Evolutionary conservation across 2,329 filamentous ascomycete species (phyloP).

Genomic region (Colletotrichum somersetense): DNA sequence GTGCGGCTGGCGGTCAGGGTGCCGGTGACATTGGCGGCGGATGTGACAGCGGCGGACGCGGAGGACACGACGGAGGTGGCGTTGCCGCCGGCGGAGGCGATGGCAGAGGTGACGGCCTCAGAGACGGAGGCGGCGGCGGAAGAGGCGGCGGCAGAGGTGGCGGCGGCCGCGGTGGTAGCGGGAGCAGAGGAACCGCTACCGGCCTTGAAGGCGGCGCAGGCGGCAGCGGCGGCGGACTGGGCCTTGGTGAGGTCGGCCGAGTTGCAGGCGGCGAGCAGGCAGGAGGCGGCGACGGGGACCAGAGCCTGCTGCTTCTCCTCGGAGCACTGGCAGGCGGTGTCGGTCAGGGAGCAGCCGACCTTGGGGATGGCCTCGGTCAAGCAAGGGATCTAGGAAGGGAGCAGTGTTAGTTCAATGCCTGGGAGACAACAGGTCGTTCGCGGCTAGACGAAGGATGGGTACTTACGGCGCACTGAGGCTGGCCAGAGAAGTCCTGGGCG

Average conservation of each 20-base stretch:
- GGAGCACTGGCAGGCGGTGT: conserved; percentile 56
- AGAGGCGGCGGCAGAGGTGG: conserved; percentile 1
- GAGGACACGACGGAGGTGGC: conserved; percentile 48
- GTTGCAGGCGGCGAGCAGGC: conserved; percentile 53
- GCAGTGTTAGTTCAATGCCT: neutral
- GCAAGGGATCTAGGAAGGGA: conserved; percentile 48
- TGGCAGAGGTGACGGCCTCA: neutral
- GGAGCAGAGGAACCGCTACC: conserved; percentile 21
- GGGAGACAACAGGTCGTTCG: neutral
- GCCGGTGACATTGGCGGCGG: neutral
- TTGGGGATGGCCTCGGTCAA: conserved; percentile 51
- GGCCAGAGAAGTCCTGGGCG: conserved; percentile 53
- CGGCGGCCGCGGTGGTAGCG: neutral
- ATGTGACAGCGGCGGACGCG: conserved; percentile 41
- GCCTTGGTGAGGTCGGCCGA: conserved; percentile 49
- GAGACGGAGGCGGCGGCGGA: conserved; percentile 4
- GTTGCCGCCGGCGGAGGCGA: conserved; percentile 46
- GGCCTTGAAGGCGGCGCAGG: conserved; percentile 45
- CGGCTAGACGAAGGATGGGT: neutral
- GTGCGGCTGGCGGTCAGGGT: neutral
- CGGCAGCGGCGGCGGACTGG: conserved; percentile 47
- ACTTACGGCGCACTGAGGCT: conserved; percentile 58
- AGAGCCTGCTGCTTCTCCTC: conserved; percentile 50
- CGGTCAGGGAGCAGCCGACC: conserved; percentile 53
- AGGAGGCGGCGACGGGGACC: conserved; percentile 47